These are phyloP conservation scores for Stylonectria norvegica DNA, from an alignment of 2,329 filamentous ascomycete species.

Conservation along the genomic window DNA sequence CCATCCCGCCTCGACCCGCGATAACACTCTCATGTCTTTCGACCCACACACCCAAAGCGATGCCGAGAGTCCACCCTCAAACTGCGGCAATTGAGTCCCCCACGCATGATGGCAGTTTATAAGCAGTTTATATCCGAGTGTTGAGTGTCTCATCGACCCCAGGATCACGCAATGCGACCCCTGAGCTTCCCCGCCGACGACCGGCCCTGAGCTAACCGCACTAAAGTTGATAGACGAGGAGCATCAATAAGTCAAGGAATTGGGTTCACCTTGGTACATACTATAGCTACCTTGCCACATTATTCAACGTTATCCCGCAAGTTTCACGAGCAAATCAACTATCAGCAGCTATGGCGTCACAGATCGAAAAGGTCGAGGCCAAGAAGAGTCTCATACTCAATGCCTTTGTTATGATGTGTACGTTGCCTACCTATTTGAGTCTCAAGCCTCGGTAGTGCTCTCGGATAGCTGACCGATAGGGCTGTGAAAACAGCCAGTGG, in stretches of 20 bases:
- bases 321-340: background rate
- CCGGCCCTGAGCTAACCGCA: background rate
- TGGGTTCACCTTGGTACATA: no score
- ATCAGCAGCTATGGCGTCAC: constrained; percentile 15
- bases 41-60: background rate
- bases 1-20: background rate
- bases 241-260: no score
- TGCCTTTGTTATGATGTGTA: constrained; percentile 42
- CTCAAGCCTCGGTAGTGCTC: no score
- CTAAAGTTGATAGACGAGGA: no score
- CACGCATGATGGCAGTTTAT: background rate
- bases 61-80: background rate
- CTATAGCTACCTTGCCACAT: background rate
- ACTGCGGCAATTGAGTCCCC: background rate
- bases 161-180: background rate
- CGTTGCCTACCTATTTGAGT: constrained; percentile 3
- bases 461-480: no score
- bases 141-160: background rate
- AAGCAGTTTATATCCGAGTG: background rate
- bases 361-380: constrained; percentile 9
- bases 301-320: background rate
- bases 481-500: constrained; percentile 35
- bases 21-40: background rate
- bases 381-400: constrained; percentile 43
- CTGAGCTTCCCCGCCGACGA: background rate